Evolutionary conservation across 441 rosid genomes (phyloP).

Genomic region (Manihot esculenta): DNA sequence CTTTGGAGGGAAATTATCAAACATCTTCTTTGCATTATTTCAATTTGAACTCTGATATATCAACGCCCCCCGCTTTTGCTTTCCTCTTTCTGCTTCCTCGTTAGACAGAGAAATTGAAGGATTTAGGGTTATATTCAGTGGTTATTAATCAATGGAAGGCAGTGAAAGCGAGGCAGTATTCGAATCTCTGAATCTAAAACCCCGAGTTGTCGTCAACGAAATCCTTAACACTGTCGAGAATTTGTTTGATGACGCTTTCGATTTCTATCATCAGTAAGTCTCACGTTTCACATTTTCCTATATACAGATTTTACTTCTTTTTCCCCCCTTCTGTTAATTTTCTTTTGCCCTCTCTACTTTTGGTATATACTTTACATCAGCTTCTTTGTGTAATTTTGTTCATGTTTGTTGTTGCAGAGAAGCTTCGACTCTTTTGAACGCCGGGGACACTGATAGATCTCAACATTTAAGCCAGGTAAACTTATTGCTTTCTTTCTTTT

Average conservation of each 20-base stretch:
- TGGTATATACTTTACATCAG: neutral
- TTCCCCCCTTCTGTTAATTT: no score
- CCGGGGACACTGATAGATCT: constrained; percentile 44
- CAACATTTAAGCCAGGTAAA: constrained; percentile 52
- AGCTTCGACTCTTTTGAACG: constrained; percentile 47
- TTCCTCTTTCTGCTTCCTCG: neutral
- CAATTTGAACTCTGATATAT: neutral
- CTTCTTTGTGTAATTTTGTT: neutral
- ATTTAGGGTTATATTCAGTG: constrained; percentile 7
- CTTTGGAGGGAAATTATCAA: constrained; percentile 25
- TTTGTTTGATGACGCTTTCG: constrained; percentile 59
- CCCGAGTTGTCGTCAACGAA: constrained; percentile 72
- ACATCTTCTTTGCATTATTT: neutral
- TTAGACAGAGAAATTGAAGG: constrained; percentile 4
- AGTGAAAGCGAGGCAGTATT: constrained; percentile 58
- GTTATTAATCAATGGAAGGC: constrained; percentile 49
- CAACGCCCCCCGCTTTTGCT: neutral
- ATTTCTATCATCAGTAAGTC: constrained; percentile 48
- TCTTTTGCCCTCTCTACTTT: neutral
- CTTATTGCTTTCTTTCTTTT: neutral
- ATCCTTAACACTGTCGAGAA: constrained; percentile 69
- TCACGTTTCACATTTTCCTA: constrained; percentile 4
- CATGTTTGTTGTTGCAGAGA: constrained; percentile 38
- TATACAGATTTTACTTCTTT: neutral
- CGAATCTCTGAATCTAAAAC: constrained; percentile 61